These are phyloP conservation scores for Trifolium fragiferum DNA, from an alignment of 306 rosid species.

Conservation along the genomic window DNA sequence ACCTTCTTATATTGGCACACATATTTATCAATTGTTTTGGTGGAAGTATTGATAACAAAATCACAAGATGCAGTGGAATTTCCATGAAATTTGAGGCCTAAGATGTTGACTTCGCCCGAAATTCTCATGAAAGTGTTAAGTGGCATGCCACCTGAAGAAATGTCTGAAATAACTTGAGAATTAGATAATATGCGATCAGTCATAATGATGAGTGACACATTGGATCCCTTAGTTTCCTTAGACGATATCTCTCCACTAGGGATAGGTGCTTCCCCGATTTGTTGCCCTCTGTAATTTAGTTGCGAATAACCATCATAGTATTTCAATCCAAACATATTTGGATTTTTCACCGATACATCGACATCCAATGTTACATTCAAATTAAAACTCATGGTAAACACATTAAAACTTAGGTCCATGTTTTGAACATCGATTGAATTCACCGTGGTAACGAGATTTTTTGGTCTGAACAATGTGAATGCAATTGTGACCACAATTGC, in stretches of 20 bases:
- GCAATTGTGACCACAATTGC: conserved; percentile 19
- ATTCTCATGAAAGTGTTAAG: conserved; percentile 47
- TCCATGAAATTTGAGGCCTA: conserved; percentile 54
- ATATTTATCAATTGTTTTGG: conserved; percentile 27
- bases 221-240: conserved; percentile 43
- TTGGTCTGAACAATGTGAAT: conserved; percentile 62
- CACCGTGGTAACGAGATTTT: conserved; percentile 30
- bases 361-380: conserved; percentile 58
- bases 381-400: conserved; percentile 18
- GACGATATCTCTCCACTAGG: conserved; percentile 47
- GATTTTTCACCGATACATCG: conserved; percentile 52
- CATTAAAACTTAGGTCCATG: conserved; percentile 36
- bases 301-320: conserved; percentile 48
- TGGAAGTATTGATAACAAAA: conserved; percentile 41
- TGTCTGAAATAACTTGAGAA: conserved; percentile 46
- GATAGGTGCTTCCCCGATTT: conserved; percentile 60
- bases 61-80: conserved; percentile 59
- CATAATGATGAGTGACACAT: conserved; percentile 58
- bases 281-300: conserved; percentile 61
- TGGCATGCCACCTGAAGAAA: conserved; percentile 47
- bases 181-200: conserved; percentile 56
- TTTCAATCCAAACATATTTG: conserved; percentile 59
- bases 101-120: conserved; percentile 48
- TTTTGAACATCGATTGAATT: conserved; percentile 44
- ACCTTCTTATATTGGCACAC: conserved; percentile 48